A percentile compares a stretch with the other conserved stretches of the same genome.
Conservation (phyloP, 345 rosid species). For the Pistacia integerrima region DNA sequence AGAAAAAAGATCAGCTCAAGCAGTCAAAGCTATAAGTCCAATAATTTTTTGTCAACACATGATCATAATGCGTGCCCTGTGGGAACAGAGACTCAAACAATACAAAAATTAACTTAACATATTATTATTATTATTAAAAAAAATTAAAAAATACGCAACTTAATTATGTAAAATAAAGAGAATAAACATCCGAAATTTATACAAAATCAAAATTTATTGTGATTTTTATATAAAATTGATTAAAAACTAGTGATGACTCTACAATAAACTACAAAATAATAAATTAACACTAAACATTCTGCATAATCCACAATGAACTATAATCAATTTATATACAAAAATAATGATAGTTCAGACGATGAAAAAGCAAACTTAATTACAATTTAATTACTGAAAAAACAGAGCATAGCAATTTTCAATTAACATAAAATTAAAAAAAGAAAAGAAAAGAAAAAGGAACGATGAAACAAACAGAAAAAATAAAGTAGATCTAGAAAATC, state of each 20-base stretch:
- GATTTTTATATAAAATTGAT: background rate
- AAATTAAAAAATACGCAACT: background rate
- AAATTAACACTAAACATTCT: background rate
- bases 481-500: slow-evolving; percentile 5
- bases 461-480: background rate
- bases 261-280: background rate
- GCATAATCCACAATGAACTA: slow-evolving; percentile 10
- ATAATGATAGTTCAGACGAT: too few species aligned
- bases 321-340: too few species aligned
- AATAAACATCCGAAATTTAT: background rate
- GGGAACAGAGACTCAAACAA: background rate
- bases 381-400: too few species aligned
- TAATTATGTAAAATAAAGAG: background rate
- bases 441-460: background rate
- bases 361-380: too few species aligned
- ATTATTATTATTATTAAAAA: too few species aligned
- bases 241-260: background rate
- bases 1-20: background rate
- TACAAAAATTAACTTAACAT: background rate
- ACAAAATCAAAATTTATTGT: background rate
- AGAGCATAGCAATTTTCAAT: too few species aligned
- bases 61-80: background rate
- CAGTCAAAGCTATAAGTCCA: slow-evolving; percentile 1
- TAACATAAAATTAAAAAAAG: background rate
- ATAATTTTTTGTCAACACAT: background rate